Evolutionary conservation across 2,329 filamentous ascomycete species (phyloP), one percentile per base, ranked within the genome.

Genomic region (Bipolaris bicolor): DNA sequence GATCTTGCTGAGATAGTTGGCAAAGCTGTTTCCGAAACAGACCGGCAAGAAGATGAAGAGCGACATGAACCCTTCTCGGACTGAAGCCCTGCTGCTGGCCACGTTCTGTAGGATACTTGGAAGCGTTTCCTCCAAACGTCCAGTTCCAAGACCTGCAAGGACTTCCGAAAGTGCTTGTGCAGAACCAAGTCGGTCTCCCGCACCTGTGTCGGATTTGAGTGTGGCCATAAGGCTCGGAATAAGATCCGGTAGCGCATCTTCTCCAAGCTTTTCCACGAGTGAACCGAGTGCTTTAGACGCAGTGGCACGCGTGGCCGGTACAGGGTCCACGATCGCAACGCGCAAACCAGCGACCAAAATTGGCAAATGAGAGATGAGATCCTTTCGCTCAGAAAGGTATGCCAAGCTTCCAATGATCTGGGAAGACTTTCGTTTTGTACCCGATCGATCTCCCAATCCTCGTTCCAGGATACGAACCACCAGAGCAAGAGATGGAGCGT

Each of bases 1-100:
- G 70, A 99, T 97, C 74, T 89, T 92, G 78, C 89, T 91, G 60
- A 99, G 88, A 73, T 99, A 99, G 73, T 92, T 92, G 67, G 95
- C 90, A 72, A 99, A 99, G 77, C 93, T 96, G 83, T 99, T 99
- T 71, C 95, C 95, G 70, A 99, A 99, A 80, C 95, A 99, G 51
- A 97, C 95, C 11, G 95, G 95, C 80, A 99, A 87, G 85, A 97
- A 99, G 66, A 99, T 98, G 79, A 99, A 99, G 39, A 99, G 85
- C 7, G 95, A 97, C 95, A 99, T 99, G 81, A 99, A 99, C 44
- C 95, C 95, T 82, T 99, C 95, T 69, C 95, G 88, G 63, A 99
- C 92, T 52, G 92, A 88, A 16, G 95, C 76, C 78, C 97, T 97
- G 66, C 89, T 87, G 69, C 94, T 98, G 66, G 92, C 88, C 64